These are phyloP conservation scores for Picochlorum sp. DNA, from an alignment of 139 green algal species.

Conservation along the genomic window DNA sequence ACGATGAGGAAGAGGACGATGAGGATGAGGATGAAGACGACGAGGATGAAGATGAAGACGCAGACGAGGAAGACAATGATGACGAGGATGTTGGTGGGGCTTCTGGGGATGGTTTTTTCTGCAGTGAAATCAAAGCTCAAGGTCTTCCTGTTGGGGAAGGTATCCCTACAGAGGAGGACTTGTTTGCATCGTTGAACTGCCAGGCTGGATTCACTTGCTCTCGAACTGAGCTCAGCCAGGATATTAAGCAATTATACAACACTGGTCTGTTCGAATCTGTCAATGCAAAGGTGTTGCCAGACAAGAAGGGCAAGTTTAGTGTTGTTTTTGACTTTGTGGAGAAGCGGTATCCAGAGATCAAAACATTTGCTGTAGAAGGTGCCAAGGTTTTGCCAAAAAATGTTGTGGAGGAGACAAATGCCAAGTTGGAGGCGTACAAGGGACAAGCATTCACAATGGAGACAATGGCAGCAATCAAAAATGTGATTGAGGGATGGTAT, in stretches of 20 bases:
- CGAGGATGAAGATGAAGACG: constrained; percentile 14
- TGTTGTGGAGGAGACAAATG: constrained; percentile 26
- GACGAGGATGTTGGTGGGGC: constrained; percentile 10
- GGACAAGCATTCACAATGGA: constrained; percentile 30
- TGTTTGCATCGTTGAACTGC: constrained; percentile 52
- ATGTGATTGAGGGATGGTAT: constrained; percentile 71
- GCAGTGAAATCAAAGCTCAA: constrained; percentile 28
- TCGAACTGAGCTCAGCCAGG: constrained; percentile 29
- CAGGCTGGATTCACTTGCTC: constrained; percentile 36
- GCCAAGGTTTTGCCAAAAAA: constrained; percentile 29
- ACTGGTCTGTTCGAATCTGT: constrained; percentile 59
- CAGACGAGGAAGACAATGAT: constrained; percentile 22
- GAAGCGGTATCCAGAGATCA: constrained; percentile 45
- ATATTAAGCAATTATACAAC: constrained; percentile 40
- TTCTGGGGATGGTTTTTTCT: constrained; percentile 32
- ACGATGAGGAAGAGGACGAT: constrained; percentile 19
- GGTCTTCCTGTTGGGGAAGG: constrained; percentile 45
- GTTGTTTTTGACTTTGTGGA: constrained; percentile 56
- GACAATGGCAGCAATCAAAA: constrained; percentile 42
- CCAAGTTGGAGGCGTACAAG: constrained; percentile 27
- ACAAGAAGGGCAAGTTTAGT: constrained; percentile 28
- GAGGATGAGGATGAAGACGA: constrained; percentile 18
- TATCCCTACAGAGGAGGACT: constrained; percentile 52
- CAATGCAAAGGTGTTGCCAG: constrained; percentile 44
- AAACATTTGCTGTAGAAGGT: constrained; percentile 44